Evolutionary conservation across 495 filamentous ascomycete genomes (phyloP).

Genomic region (Penicillium waksmanii): DNA sequence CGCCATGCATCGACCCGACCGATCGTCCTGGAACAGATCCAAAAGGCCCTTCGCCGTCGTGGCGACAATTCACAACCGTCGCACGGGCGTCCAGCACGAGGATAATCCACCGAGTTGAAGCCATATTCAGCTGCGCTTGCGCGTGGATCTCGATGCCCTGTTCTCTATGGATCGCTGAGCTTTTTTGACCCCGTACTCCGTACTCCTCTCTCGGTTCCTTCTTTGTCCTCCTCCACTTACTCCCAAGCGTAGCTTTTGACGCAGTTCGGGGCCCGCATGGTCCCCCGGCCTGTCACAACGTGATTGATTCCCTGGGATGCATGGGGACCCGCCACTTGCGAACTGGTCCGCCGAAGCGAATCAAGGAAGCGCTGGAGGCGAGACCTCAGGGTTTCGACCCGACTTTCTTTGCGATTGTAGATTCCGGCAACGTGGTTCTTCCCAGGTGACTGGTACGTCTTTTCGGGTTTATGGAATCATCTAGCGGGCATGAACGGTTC

Average conservation of each 20-base stretch:
- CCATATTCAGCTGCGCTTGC: constrained; percentile 13
- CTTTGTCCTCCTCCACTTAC: constrained; percentile 7
- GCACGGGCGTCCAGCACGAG: constrained; percentile 13
- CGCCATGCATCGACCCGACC: constrained; percentile 20
- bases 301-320: constrained; percentile 39
- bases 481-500: background rate
- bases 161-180: constrained; percentile 7
- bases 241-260: constrained; percentile 5
- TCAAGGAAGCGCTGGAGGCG: constrained; percentile 8
- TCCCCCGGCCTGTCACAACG: constrained; percentile 25
- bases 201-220: constrained; percentile 3
- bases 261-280: constrained; percentile 3
- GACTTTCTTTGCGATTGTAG: constrained; percentile 3
- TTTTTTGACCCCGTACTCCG: background rate
- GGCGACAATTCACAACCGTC: constrained; percentile 16
- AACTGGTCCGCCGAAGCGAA: constrained; percentile 34
- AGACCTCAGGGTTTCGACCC: constrained; percentile 8
- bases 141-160: constrained; percentile 2
- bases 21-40: constrained; percentile 22
- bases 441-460: constrained; percentile 1
- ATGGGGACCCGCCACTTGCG: constrained; percentile 45
- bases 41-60: constrained; percentile 11
- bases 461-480: background rate
- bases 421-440: constrained; percentile 7
- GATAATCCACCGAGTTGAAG: constrained; percentile 17